Evolutionary conservation across 306 rosid species (phyloP).

Genomic region (Trichosanthes truncata): DNA sequence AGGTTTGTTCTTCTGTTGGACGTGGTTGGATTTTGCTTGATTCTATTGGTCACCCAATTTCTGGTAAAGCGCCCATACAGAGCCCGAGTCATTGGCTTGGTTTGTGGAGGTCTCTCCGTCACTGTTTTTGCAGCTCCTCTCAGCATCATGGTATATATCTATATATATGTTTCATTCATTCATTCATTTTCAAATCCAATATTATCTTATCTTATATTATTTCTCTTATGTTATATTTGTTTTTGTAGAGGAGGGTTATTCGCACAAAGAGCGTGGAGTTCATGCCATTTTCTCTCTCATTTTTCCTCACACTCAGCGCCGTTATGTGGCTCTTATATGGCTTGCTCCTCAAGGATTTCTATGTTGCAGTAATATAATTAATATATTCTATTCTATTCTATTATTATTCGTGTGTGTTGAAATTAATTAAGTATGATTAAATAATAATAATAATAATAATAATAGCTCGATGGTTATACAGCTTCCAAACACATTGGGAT

Average conservation of each 20-base stretch:
- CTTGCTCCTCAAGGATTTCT: conserved; percentile 56
- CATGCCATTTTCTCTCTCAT: conserved; percentile 74
- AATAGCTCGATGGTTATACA: conserved; percentile 15
- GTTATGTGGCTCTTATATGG: conserved; percentile 95
- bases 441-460: too few relatives aligned
- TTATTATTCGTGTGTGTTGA: too few relatives aligned
- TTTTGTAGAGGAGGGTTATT: conserved; percentile 55
- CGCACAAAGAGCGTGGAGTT: conserved; percentile 78
- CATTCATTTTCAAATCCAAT: too few relatives aligned
- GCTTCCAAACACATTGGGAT: conserved; percentile 81
- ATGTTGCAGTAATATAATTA: conserved; percentile 47
- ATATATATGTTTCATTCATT: too few relatives aligned
- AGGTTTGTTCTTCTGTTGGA: conserved; percentile 56
- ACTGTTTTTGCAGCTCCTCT: conserved; percentile 91
- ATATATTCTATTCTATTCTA: too few relatives aligned
- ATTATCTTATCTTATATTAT: too few relatives aligned
- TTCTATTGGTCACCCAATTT: conserved; percentile 48
- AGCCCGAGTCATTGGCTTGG: conserved; percentile 57
- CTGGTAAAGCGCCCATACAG: conserved; percentile 40
- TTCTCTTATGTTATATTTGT: conserved; percentile 10
- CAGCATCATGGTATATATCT: conserved; percentile 68
- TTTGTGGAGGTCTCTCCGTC: conserved; percentile 58
- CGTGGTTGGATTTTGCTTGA: conserved; percentile 53
- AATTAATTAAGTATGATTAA: background rate
- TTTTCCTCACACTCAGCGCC: conserved; percentile 73